Percentiles rank a stretch among this genome's conserved stretches.
Conservation (phyloP, 148 eudicot genomes). For the Gaultheria prostrata region DNA sequence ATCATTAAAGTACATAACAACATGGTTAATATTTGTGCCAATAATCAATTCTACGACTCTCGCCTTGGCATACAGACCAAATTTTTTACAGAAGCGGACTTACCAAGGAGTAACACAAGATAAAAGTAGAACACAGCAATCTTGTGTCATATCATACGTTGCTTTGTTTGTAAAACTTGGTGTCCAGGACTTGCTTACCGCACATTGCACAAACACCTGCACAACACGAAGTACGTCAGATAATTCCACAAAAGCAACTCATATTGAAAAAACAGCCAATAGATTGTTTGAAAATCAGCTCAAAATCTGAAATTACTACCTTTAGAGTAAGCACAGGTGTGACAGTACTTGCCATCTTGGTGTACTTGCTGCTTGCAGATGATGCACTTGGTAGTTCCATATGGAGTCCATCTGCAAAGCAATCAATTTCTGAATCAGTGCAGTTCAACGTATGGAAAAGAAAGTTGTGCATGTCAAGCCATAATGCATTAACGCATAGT, state of each 20-base stretch:
- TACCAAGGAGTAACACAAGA: background rate
- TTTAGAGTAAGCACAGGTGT: constrained; percentile 91
- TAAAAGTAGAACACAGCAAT: background rate
- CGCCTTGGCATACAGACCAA: background rate
- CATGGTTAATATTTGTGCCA: background rate
- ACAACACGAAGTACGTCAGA: constrained; percentile 20
- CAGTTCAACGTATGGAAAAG: background rate
- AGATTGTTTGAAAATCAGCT: background rate
- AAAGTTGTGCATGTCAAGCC: background rate
- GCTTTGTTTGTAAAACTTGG: constrained; percentile 93
- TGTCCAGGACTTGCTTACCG: constrained; percentile 96
- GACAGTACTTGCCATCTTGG: constrained; percentile 91
- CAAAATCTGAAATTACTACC: constrained; percentile 34
- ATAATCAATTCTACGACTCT: background rate
- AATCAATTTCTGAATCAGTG: constrained; percentile 9
- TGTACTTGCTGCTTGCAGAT: constrained; percentile 99
- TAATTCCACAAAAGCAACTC: constrained; percentile 7
- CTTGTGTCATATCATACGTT: constrained; percentile 54
- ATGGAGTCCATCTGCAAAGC: constrained; percentile 89
- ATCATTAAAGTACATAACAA: constrained; percentile 1
- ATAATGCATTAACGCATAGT: background rate
- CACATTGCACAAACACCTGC: constrained; percentile 99
- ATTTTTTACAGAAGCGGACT: background rate
- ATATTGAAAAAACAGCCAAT: background rate
- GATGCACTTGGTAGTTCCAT: constrained; percentile 72